Evolutionary conservation across 257 asterid species (phyloP).

Genomic region (Solanum microdontum): DNA sequence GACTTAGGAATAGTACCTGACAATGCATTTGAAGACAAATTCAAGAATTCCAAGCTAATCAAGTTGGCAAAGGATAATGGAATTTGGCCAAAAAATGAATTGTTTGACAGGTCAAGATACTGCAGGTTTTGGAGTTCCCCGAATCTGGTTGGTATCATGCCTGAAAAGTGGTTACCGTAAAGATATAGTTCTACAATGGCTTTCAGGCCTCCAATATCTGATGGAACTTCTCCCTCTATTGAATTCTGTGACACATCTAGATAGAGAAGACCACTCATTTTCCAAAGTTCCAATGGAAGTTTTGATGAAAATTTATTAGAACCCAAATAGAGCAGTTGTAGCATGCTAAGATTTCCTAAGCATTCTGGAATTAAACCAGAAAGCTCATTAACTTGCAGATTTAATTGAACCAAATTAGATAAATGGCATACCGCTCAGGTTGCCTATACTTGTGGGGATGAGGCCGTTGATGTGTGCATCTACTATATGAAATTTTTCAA

Average conservation of each 20-base stretch:
- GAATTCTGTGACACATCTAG: neutral
- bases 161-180: fast-evolving
- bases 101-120: neutral
- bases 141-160: neutral
- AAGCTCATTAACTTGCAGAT: fast-evolving
- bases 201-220: neutral
- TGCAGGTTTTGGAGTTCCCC: neutral
- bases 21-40: neutral
- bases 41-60: neutral
- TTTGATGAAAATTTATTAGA: neutral
- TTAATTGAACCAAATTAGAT: neutral
- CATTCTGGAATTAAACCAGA: neutral
- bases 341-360: neutral
- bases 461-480: neutral
- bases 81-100: neutral
- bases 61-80: neutral
- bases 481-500: fast-evolving
- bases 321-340: neutral
- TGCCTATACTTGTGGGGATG: neutral
- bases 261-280: neutral
- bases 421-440: neutral
- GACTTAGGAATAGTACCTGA: neutral
- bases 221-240: neutral
- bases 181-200: neutral
- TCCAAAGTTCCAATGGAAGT: neutral